Conservation (phyloP, 2,329 filamentous ascomycete genomes). For the Cercospora zeae-maydis region DNA sequence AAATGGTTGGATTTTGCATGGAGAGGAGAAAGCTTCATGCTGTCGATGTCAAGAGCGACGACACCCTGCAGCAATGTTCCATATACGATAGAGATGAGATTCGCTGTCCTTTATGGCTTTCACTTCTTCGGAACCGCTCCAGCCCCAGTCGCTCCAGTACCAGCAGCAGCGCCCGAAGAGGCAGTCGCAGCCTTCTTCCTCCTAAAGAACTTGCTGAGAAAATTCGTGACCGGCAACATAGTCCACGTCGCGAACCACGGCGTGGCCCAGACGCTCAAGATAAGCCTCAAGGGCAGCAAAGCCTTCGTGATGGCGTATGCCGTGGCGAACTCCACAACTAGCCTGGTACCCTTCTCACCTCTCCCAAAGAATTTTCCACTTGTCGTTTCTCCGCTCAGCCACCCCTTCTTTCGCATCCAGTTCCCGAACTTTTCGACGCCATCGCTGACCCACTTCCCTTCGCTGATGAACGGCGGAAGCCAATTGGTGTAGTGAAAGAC, state of each 20-base stretch:
- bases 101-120: not conserved
- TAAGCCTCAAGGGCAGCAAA: conserved; percentile 71
- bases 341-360: conserved; percentile 48
- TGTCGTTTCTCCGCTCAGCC: conserved; percentile 58
- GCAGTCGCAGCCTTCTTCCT: conserved; percentile 17
- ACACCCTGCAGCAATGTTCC: not conserved
- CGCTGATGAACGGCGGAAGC: conserved; percentile 58
- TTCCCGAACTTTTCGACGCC: conserved; percentile 71
- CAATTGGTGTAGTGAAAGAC: conserved; percentile 77
- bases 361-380: conserved; percentile 39
- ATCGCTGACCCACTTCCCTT: conserved; percentile 54
- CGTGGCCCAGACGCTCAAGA: conserved; percentile 79
- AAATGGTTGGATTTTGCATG: not conserved
- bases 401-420: conserved; percentile 75
- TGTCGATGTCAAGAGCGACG: not conserved
- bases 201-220: conserved; percentile 41
- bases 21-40: too few species aligned
- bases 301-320: conserved; percentile 90
- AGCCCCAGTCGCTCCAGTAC: conserved; percentile 36
- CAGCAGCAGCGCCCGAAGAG: conserved; percentile 27
- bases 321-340: conserved; percentile 68
- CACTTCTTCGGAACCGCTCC: conserved; percentile 32
- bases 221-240: conserved; percentile 48
- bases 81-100: not conserved
- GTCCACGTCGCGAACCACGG: conserved; percentile 81